Base-by-base conservation (phyloP, 139 green algal genomes). In the Chlamydomonas incerta region DNA sequence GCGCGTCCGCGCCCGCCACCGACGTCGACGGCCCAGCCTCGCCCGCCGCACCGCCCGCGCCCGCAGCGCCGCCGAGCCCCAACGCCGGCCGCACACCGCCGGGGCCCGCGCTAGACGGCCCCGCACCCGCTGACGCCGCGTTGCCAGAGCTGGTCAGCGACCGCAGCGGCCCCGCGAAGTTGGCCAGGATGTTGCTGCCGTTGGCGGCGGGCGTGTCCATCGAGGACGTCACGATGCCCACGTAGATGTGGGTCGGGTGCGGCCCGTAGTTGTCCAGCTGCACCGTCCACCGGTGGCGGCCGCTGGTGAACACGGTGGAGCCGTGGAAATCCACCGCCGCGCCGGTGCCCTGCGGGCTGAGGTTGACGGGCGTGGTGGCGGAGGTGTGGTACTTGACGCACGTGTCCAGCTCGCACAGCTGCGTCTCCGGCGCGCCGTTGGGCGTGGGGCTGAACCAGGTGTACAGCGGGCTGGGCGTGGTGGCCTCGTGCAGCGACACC, bases 241-340 rank as follows among this genome's bases (percentile, higher is more conserved):
- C 88, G 84, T 90, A 93, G 29, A 94, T 91, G 60, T 94, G 85
- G 3, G 88, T 90, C 0, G 92, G 87, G 21, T 68, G 34, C 50
- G 88, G 62, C 23, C 88, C 84, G 66, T 90, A 88, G 82, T 94
- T 94, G 75, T 94, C 92, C 31, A 94, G 88, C 89, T 93, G 92
- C 77, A 94, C 87, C 14, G 92, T 94, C 92, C 92, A 94, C 21
- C 92, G 80, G 72, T 94, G 89, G 24, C 89, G 80, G 18, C 87
- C 85, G 29, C 67, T 72, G 3, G 81, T 88, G 67, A 94, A 93
- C 33, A 83, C 88, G 2, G 89, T 88, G 17, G 88, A 91, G 23
- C 92, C 92, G 3, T 90, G 81, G 41, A 93, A 91, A 24, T 94
- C 92, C 0, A 83, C 72, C 14, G n/a, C 66, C 3, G 67, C 68